Percentiles rank a stretch among this genome's conserved stretches.
phyloP scores from a whole-genome alignment of 306 rosid genomes.

The Carpinus fangiana region DNA sequence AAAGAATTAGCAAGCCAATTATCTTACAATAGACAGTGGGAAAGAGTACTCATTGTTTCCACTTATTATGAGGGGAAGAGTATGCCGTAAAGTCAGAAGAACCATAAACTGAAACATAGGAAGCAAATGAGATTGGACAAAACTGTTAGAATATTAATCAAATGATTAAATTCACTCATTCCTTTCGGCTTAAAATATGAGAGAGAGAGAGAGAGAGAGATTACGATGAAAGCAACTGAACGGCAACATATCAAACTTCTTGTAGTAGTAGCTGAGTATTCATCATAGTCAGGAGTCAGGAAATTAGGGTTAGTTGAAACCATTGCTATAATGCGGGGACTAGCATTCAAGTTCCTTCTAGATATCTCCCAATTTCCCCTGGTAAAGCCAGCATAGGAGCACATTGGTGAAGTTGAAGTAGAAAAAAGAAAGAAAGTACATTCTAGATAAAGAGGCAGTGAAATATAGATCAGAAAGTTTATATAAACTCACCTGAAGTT shows the following conservation, averaged over 20 bases:
- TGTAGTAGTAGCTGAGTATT: constrained; percentile 54
- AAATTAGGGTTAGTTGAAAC: constrained; percentile 69
- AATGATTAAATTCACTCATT: background rate
- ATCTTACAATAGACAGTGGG: constrained; percentile 67
- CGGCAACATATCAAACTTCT: constrained; percentile 63
- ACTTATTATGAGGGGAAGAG: constrained; percentile 64
- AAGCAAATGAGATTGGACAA: constrained; percentile 17
- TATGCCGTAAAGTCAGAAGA: constrained; percentile 71
- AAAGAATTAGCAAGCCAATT: constrained; percentile 5
- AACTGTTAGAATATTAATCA: background rate
- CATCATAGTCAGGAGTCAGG: constrained; percentile 52
- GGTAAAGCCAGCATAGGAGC: constrained; percentile 26
- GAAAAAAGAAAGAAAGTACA: background rate
- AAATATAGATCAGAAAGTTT: background rate
- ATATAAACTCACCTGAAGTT: constrained; percentile 68
- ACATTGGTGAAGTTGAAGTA: constrained; percentile 5
- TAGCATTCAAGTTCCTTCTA: constrained; percentile 67
- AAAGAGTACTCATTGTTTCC: constrained; percentile 52
- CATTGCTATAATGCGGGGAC: constrained; percentile 77
- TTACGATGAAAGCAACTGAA: constrained; percentile 62
- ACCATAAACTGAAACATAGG: constrained; percentile 72
- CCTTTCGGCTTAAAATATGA: too few relatives aligned
- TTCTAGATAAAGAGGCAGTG: background rate
- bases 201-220: constrained; percentile 12
- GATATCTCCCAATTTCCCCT: constrained; percentile 98